These are phyloP conservation scores for Aquanectria penicillioides DNA, from an alignment of 2,329 filamentous ascomycete species.

Conservation along the genomic window DNA sequence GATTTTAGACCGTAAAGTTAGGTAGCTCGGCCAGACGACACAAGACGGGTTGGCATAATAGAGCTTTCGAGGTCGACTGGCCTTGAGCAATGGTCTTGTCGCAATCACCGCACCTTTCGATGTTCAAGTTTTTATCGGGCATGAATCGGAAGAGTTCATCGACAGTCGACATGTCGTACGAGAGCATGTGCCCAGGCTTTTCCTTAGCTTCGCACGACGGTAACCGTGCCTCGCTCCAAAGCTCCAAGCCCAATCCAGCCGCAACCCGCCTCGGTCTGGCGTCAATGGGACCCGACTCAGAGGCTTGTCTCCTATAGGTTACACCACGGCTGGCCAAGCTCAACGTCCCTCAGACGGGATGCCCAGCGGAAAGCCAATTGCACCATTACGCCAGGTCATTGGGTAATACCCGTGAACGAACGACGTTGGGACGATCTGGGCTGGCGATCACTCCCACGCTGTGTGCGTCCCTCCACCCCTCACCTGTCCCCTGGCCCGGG, in stretches of 20 bases:
- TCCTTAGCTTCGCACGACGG: too few species aligned
- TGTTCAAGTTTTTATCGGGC: slow-evolving; percentile 1
- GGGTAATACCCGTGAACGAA: slow-evolving; percentile 16
- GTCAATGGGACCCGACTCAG: too few species aligned
- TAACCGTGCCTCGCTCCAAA: slow-evolving; percentile 7
- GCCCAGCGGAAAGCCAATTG: slow-evolving; percentile 20
- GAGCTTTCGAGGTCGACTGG: slow-evolving; percentile 15
- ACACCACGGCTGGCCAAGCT: neutral
- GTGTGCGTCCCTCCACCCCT: slow-evolving; percentile 4
- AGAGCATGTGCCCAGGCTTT: slow-evolving; percentile 16
- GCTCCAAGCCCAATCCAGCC: slow-evolving; percentile 1
- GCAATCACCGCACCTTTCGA: neutral
- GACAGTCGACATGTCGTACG: slow-evolving; percentile 29
- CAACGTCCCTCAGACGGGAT: neutral
- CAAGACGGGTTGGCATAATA: slow-evolving; percentile 19
- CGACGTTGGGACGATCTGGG: neutral
- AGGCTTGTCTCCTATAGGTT: slow-evolving; percentile 1
- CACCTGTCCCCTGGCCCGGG: neutral
- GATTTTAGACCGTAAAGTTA: slow-evolving; percentile 11
- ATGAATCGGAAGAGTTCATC: slow-evolving; percentile 26
- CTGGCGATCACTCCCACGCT: slow-evolving; percentile 13
- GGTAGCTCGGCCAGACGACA: slow-evolving; percentile 13
- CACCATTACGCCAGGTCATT: slow-evolving; percentile 27
- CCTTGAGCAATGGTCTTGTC: neutral
- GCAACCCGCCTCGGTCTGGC: slow-evolving; percentile 8